These are phyloP conservation scores for Tetrapisispora phaffii DNA, from an alignment of 805 yeast genomes.

Conservation along the genomic window DNA sequence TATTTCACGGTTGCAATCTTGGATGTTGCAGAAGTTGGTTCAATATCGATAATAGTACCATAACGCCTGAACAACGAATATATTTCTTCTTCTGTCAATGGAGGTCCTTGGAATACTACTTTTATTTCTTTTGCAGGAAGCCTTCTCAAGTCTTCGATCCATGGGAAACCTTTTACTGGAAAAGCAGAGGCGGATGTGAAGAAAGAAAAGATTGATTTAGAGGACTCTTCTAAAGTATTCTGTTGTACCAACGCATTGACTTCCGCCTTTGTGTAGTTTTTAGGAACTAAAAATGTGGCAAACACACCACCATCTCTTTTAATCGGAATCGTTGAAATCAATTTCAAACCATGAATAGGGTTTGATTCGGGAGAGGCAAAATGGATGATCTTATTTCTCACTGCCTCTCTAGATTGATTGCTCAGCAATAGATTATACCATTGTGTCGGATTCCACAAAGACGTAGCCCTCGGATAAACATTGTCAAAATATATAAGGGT, in stretches of 20 bases:
- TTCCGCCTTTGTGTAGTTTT: conserved; percentile 38
- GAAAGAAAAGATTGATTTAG: conserved; percentile 31
- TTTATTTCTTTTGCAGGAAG: conserved; percentile 55
- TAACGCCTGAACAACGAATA: conserved; percentile 78
- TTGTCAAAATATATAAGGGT: conserved; percentile 49
- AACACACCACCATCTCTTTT: conserved; percentile 90
- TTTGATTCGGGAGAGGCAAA: conserved; percentile 32
- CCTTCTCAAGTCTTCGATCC: conserved; percentile 89
- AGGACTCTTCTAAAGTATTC: conserved; percentile 35
- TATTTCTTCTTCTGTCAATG: conserved; percentile 66
- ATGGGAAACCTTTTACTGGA: conserved; percentile 84
- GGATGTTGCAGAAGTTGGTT: conserved; percentile 40
- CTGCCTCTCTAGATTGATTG: conserved; percentile 31
- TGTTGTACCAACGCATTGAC: conserved; percentile 43
- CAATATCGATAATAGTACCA: conserved; percentile 71
- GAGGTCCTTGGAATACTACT: conserved; percentile 67
- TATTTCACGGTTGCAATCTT: conserved; percentile 48
- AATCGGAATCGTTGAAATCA: conserved; percentile 58
- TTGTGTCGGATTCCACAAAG: conserved; percentile 39
- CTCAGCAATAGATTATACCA: conserved; percentile 33
- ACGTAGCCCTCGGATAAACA: conserved; percentile 38
- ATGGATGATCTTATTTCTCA: conserved; percentile 31
- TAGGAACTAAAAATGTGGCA: conserved; percentile 62
- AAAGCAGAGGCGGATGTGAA: conserved; percentile 46
- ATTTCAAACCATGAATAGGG: conserved; percentile 35